Evolutionary conservation across 345 rosid genomes (phyloP), one percentile per base, ranked within the genome.

Genomic region (Euphorbia lathyris): DNA sequence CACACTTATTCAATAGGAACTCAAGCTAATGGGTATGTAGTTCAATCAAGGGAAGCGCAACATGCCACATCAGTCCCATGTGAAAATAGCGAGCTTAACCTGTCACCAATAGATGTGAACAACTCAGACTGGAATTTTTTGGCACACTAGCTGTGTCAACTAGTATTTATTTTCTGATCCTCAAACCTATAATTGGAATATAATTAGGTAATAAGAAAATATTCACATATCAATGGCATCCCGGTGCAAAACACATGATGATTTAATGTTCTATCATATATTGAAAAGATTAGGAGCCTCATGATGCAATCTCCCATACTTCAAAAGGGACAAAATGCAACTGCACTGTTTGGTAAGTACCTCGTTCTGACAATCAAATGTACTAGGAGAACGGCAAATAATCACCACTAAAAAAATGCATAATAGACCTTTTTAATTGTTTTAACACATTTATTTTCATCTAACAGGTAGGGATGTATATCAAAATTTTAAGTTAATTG

Each of bases 11-110:
- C 30, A 67, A 53, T 56, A 68, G n/a, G 20, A 66, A 59, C n/a
- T 57, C 20, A 75, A 69, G 29, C 63, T 32, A 79, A 74, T 56
- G 60, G 71, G 66, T 78, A 71, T 65, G 58, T 65, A 72, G 38
- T n/a, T n/a, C n/a, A n/a, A n/a, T n/a, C n/a, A n/a, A n/a, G n/a
- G n/a, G n/a, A 25, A 27, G 38, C 32, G 32, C n/a, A 10, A 25
- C 25, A n/a, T 22, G 69, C 70, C 16, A 20, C 22, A 64, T 9
- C 56, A 19, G 36, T 56, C 22, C 13, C 48, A 10, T 57, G 45
- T 16, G 63, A 75, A 74, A 23, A 32, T n/a, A n/a, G n/a, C n/a
- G n/a, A n/a, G 30, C 43, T 69, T 69, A 43, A 67, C 79, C 81
- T 81, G 78, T 11, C 71, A 80, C 66, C 60, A 48, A 59, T 63